Evolutionary conservation across 2,329 filamentous ascomycete genomes (phyloP).

Genomic region (Simplicillium sp.): DNA sequence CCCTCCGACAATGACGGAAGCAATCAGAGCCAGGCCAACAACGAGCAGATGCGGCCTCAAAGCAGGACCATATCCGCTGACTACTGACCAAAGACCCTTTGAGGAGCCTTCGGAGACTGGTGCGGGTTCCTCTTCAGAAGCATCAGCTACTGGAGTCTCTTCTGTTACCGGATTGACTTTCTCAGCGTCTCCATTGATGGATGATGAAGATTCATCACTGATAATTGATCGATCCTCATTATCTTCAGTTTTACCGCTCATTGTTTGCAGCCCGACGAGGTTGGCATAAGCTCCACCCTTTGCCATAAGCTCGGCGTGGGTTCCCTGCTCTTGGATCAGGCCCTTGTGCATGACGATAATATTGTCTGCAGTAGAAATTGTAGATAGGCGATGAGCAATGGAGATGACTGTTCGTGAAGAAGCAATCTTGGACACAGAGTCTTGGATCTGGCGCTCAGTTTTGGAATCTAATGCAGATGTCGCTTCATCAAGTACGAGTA

Average conservation of each 20-base stretch:
- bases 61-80: constrained; percentile 2
- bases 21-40: constrained; percentile 21
- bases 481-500: constrained; percentile 59
- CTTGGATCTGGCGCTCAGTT: constrained; percentile 32
- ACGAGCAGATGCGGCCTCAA: constrained; percentile 7
- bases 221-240: background rate
- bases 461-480: constrained; percentile 42
- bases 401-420: constrained; percentile 50
- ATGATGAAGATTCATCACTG: background rate
- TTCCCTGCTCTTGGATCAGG: constrained; percentile 50
- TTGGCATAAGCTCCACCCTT: constrained; percentile 37
- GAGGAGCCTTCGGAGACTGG: background rate
- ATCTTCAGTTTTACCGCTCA: background rate
- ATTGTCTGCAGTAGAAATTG: constrained; percentile 51
- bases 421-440: constrained; percentile 25
- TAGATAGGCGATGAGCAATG: constrained; percentile 54
- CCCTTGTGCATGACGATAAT: constrained; percentile 57
- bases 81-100: background rate
- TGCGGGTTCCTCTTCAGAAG: background rate
- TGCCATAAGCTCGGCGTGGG: constrained; percentile 46
- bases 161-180: no score
- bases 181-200: background rate
- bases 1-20: constrained; percentile 37
- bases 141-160: background rate
- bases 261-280: constrained; percentile 25